Evolutionary conservation across 805 yeast species (phyloP).

Genomic region (Ogataea henricii): DNA sequence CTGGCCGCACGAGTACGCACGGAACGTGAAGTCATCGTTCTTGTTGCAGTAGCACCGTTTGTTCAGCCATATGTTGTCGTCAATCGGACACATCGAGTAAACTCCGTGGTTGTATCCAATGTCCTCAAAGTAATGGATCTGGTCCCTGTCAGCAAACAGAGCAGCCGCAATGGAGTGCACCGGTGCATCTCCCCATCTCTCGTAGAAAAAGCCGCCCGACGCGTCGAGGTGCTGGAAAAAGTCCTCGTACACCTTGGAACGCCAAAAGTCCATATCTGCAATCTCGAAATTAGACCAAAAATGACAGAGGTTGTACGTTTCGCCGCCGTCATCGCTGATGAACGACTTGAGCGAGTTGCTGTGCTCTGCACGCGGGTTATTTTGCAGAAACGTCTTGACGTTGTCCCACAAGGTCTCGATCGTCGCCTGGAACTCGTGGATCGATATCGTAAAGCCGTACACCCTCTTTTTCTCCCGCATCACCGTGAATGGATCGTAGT

Average conservation of each 20-base stretch:
- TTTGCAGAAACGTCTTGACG: constrained; percentile 45
- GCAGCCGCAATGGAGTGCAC: constrained; percentile 80
- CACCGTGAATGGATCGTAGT: constrained; percentile 60
- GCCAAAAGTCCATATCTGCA: constrained; percentile 70
- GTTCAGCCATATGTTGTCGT: constrained; percentile 27
- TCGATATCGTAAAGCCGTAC: constrained; percentile 68
- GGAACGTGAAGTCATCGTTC: constrained; percentile 40
- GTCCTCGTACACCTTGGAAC: constrained; percentile 54
- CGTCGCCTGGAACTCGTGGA: constrained; percentile 63
- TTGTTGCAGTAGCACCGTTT: constrained; percentile 43
- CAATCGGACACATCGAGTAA: constrained; percentile 46
- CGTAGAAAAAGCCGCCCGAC: constrained; percentile 79
- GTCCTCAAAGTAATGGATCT: constrained; percentile 71
- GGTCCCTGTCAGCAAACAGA: constrained; percentile 53
- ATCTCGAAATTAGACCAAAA: constrained; percentile 83
- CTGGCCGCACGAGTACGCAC: constrained; percentile 39
- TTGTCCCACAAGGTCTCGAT: constrained; percentile 61
- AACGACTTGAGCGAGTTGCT: constrained; percentile 60
- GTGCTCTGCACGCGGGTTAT: constrained; percentile 43
- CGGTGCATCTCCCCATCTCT: constrained; percentile 95
- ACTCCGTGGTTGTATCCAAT: constrained; percentile 71
- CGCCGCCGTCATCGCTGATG: constrained; percentile 63
- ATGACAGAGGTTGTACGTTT: constrained; percentile 71
- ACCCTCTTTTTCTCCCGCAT: constrained; percentile 56
- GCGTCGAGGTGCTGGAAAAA: constrained; percentile 65